These are phyloP conservation scores for Cafeteria roenbergensis DNA, from an alignment of 108 stramenopile genomes.

Conservation along the genomic window DNA sequence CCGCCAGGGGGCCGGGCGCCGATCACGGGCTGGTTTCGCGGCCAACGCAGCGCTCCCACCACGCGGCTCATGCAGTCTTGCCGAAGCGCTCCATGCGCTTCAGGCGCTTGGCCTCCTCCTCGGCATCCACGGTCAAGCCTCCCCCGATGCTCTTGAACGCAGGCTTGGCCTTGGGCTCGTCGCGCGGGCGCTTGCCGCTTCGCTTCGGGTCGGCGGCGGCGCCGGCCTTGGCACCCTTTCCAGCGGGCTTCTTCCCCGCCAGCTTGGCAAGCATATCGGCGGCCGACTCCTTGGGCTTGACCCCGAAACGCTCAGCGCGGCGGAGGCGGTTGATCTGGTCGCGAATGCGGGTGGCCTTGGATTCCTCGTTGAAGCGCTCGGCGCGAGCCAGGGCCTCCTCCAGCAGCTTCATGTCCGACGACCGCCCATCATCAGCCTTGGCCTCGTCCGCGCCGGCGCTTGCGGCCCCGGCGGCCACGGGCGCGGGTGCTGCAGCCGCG, in stretches of 20 bases:
- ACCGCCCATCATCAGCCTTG: neutral
- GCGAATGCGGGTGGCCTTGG: neutral
- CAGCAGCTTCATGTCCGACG: too few species aligned
- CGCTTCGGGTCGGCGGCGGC: conserved; percentile 57
- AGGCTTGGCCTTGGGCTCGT: too few species aligned
- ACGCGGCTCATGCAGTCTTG: too few species aligned
- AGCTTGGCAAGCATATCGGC: neutral
- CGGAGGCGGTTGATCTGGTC: neutral
- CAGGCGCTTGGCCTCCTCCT: too few species aligned
- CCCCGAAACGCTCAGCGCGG: neutral
- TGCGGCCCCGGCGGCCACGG: neutral
- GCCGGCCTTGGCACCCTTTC: neutral
- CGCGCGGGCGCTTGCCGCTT: too few species aligned
- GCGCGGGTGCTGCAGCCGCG: neutral
- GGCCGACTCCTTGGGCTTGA: neutral
- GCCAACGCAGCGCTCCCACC: too few species aligned
- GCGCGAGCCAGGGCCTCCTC: neutral
- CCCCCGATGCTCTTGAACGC: too few species aligned
- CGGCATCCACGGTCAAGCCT: too few species aligned
- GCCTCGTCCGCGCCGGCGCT: neutral
- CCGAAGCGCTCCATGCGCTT: too few species aligned
- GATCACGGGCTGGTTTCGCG: too few species aligned
- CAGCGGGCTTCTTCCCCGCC: neutral
- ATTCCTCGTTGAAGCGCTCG: neutral
- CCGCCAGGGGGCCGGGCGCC: too few species aligned